Evolutionary conservation across 805 yeast genomes (phyloP).

Genomic region (Nakazawaea wyomingensis): DNA sequence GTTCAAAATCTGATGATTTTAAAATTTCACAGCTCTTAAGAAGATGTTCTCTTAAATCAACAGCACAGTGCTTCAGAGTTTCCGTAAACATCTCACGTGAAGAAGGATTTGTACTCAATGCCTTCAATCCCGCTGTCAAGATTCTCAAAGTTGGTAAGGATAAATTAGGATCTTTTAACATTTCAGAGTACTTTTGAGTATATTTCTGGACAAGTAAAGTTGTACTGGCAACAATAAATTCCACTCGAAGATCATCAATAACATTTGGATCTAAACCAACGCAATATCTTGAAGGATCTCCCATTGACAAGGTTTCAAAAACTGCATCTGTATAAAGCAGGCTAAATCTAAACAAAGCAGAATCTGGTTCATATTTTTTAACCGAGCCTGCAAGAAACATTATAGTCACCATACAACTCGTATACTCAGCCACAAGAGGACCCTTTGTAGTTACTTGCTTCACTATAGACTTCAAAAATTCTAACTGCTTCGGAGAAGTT

Average conservation of each 20-base stretch:
- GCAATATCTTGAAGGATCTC: conserved; percentile 16
- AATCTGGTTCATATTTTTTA: conserved; percentile 6
- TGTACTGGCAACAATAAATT: conserved; percentile 21
- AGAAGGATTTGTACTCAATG: conserved; percentile 10
- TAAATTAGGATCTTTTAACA: conserved; percentile 7
- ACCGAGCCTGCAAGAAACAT: conserved; percentile 11
- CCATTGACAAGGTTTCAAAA: conserved; percentile 9
- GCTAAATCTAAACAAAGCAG: conserved; percentile 6
- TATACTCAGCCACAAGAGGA: conserved; percentile 1
- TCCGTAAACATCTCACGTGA: conserved; percentile 1
- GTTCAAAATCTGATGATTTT: conserved; percentile 1
- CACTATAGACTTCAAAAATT: conserved; percentile 8
- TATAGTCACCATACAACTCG: conserved; percentile 11
- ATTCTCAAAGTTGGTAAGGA: conserved; percentile 11
- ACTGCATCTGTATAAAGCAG: conserved; percentile 7
- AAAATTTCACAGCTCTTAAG: conserved; percentile 9
- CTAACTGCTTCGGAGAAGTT: conserved; percentile 1
- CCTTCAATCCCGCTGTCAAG: conserved; percentile 11
- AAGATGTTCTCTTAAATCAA: not conserved
- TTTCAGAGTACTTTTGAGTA: not conserved
- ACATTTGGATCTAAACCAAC: conserved; percentile 15
- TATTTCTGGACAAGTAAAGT: conserved; percentile 14
- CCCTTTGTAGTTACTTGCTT: conserved; percentile 9
- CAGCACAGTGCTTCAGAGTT: conserved; percentile 4
- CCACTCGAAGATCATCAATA: conserved; percentile 20